Evolutionary conservation across 805 yeast genomes (phyloP).

Genomic region (Wickerhamiella australiensis): DNA sequence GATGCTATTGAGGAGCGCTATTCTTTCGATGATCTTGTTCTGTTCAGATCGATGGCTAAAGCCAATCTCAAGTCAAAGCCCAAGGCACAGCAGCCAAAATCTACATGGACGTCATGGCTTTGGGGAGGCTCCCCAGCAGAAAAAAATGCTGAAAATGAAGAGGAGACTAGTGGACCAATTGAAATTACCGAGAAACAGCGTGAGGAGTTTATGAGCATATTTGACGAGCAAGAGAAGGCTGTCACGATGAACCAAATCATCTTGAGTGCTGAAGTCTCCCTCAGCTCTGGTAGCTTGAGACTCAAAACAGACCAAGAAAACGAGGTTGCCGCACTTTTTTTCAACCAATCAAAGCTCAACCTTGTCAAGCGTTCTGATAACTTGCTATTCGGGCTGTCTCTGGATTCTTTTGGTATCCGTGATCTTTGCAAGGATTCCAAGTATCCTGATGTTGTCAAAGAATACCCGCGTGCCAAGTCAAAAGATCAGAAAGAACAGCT

Average conservation of each 20-base stretch:
- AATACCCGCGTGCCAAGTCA: constrained; percentile 33
- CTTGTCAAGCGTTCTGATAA: constrained; percentile 73
- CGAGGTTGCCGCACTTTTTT: constrained; percentile 57
- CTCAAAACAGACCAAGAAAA: constrained; percentile 30
- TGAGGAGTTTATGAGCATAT: constrained; percentile 81
- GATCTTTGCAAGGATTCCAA: constrained; percentile 72
- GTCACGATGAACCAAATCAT: constrained; percentile 35
- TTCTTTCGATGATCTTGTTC: constrained; percentile 65
- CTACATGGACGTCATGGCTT: constrained; percentile 21
- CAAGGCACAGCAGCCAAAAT: constrained; percentile 17
- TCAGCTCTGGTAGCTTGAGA: constrained; percentile 66
- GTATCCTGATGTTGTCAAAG: constrained; percentile 64
- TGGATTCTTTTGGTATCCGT: constrained; percentile 72
- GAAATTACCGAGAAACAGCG: constrained; percentile 75
- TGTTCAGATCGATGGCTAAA: constrained; percentile 73
- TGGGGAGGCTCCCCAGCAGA: constrained; percentile 16
- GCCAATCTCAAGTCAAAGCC: constrained; percentile 50
- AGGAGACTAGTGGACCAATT: constrained; percentile 29
- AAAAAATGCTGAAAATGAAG: constrained; percentile 13
- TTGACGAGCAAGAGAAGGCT: constrained; percentile 52
- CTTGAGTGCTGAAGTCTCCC: constrained; percentile 52
- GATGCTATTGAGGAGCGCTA: constrained; percentile 46
- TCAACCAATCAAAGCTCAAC: constrained; percentile 69
- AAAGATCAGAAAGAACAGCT: constrained; percentile 28
- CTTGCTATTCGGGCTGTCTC: constrained; percentile 52